Conservation (phyloP, 352 stramenopile genomes). For the Globisporangium irregulare region DNA sequence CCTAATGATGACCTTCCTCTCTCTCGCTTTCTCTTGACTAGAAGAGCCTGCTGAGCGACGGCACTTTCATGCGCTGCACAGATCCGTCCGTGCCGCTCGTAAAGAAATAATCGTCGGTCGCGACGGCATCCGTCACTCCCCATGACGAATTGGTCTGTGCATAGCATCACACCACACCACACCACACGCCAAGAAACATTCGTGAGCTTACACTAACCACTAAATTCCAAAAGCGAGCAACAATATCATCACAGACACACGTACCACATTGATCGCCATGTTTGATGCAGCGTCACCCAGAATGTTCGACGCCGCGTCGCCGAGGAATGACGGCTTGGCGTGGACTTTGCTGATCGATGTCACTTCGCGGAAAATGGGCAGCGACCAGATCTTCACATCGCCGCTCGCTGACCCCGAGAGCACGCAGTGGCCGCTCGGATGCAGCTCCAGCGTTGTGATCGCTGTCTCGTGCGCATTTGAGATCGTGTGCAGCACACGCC, state of each 20-base stretch:
- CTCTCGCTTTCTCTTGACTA: neutral
- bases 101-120: constrained; percentile 80
- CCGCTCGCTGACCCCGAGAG: constrained; percentile 79
- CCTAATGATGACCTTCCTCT: neutral
- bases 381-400: constrained; percentile 87
- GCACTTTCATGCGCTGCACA: constrained; percentile 71
- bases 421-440: constrained; percentile 76
- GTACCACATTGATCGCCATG: constrained; percentile 84
- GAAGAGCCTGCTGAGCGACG: constrained; percentile 32
- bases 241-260: constrained; percentile 15
- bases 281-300: constrained; percentile 79
- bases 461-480: constrained; percentile 81
- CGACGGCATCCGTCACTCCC: constrained; percentile 79
- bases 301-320: constrained; percentile 72
- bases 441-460: constrained; percentile 78
- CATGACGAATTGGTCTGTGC: constrained; percentile 75
- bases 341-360: constrained; percentile 69
- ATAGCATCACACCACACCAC: neutral
- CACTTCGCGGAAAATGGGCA: constrained; percentile 84
- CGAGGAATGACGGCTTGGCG: constrained; percentile 76
- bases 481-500: constrained; percentile 82
- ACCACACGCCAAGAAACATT: neutral
- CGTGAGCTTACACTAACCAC: neutral
- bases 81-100: constrained; percentile 81
- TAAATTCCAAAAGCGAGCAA: neutral